Base-by-base conservation (phyloP, 169 alveolate genomes). In the Plasmodium falciparum region DNA sequence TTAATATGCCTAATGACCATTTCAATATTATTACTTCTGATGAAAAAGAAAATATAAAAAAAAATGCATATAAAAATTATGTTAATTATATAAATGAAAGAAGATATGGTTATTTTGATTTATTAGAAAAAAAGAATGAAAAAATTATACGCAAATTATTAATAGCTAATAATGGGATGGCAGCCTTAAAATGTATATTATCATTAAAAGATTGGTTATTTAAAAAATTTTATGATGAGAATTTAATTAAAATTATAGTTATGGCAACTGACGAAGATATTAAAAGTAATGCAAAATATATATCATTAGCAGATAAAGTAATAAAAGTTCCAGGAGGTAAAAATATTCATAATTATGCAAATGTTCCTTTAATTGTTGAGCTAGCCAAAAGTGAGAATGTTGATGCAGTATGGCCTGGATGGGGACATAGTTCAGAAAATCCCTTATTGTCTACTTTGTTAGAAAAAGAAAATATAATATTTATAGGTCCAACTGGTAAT, bases 341-440 rank as follows among this genome's bases (percentile, higher is more conserved):
- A 15, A 92, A 92, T 26, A 66, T 45, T 20, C 85, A 92, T 67
- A 92, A 92, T 45, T 92, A 92, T 49, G 95, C 95, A 7, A 92
- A 92, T 75, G 93, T 92, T 7, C 83, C 86, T 52, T 85, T 92
- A 50, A 92, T 92, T 2, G 93, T 92, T 1, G 86, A 93, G 45
- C 80, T 92, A 39, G 96, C 96, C 2, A 94, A 93, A 47, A 95
- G 94, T 54, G 88, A 92, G 54, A 94, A 95, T 15, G 95, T 95
- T 13, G 97, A 97, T 88, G 99, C 99, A 5, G 99, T 97, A 15
- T 98, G 98, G 97, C 99, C 99, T 6, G 99, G 99, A 7, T 97
- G 98, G 97, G 99, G 99, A 13, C 98, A 97, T 89, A 95, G 98
- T 4, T 97, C 99, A 0, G 99, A 97, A 92, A 97, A 97, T 93